A percentile compares a stretch with the other conserved stretches of the same genome.
Evolutionary conservation across 2,329 filamentous ascomycete genomes (phyloP).

Genomic region (Phialemoniopsis sp.): DNA sequence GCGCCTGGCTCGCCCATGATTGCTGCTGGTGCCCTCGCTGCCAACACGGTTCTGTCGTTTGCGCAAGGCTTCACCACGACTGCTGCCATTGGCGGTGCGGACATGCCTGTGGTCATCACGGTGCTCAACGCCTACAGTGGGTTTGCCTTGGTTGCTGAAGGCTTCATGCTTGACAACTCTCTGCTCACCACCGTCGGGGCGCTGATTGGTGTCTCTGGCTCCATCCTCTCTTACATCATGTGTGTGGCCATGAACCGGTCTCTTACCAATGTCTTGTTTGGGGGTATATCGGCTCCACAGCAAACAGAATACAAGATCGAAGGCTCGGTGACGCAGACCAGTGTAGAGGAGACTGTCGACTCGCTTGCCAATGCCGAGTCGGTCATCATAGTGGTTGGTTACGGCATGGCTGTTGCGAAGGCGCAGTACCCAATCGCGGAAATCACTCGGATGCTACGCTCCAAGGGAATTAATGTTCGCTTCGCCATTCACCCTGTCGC

Average conservation of each 20-base stretch:
- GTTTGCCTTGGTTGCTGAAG: slow-evolving; percentile 85
- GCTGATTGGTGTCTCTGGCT: slow-evolving; percentile 83
- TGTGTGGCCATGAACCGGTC: slow-evolving; percentile 91
- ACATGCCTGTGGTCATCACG: slow-evolving; percentile 90
- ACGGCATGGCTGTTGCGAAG: slow-evolving; percentile 92
- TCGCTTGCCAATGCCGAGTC: slow-evolving; percentile 71
- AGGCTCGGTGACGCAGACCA: slow-evolving; percentile 73
- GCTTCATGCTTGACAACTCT: slow-evolving; percentile 86
- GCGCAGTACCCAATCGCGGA: slow-evolving; percentile 88
- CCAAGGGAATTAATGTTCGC: slow-evolving; percentile 73
- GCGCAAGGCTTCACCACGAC: slow-evolving; percentile 86
- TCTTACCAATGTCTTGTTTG: slow-evolving; percentile 85
- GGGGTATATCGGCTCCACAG: slow-evolving; percentile 65
- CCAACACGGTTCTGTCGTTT: slow-evolving; percentile 75
- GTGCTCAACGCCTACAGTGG: slow-evolving; percentile 89
- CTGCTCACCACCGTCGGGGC: slow-evolving; percentile 82
- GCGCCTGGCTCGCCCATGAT: slow-evolving; percentile 75
- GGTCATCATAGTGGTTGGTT: slow-evolving; percentile 87
- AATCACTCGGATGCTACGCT: slow-evolving; percentile 70
- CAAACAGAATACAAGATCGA: slow-evolving; percentile 70
- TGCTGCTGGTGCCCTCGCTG: slow-evolving; percentile 72
- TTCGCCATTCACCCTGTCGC: slow-evolving; percentile 91
- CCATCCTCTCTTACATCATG: slow-evolving; percentile 82
- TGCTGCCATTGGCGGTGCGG: slow-evolving; percentile 83
- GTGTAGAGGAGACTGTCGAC: slow-evolving; percentile 76